These are phyloP conservation scores for Bipolaris bicolor DNA, from an alignment of 2,329 filamentous ascomycete species.

Conservation along the genomic window DNA sequence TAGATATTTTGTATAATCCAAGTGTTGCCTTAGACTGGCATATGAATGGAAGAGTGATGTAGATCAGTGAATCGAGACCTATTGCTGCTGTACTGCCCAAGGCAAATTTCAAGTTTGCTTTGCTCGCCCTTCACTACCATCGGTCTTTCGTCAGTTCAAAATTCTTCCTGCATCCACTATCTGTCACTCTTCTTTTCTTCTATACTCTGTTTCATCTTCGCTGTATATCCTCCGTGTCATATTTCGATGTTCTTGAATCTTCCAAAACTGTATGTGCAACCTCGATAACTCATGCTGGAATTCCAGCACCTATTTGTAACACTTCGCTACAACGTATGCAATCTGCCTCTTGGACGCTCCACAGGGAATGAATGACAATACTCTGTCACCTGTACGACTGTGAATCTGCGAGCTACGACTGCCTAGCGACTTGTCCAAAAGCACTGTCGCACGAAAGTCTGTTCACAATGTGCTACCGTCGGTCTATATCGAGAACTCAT, in stretches of 20 bases:
- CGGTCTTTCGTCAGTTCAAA: neutral
- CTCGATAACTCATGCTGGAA: neutral
- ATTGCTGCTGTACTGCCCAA: neutral
- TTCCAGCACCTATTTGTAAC: neutral
- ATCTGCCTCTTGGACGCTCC: neutral
- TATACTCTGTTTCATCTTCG: neutral
- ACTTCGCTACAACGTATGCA: neutral
- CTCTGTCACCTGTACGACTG: constrained; percentile 10
- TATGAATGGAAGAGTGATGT: too few species aligned
- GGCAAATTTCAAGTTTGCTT: neutral
- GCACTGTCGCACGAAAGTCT: neutral
- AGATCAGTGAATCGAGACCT: neutral
- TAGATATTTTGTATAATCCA: neutral
- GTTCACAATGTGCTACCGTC: constrained; percentile 14
- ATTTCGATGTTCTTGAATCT: neutral
- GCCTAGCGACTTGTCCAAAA: constrained; percentile 7
- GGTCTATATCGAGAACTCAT: neutral
- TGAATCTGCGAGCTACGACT: constrained; percentile 16
- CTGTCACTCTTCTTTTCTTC: too few species aligned
- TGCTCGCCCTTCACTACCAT: neutral
- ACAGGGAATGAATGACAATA: neutral
- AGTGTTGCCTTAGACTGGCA: neutral
- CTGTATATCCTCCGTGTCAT: too few species aligned
- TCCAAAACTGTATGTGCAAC: neutral
- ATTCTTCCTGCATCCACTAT: neutral